Base-by-base conservation (phyloP, 805 yeast species). In the Yarrowia keelungensis region DNA sequence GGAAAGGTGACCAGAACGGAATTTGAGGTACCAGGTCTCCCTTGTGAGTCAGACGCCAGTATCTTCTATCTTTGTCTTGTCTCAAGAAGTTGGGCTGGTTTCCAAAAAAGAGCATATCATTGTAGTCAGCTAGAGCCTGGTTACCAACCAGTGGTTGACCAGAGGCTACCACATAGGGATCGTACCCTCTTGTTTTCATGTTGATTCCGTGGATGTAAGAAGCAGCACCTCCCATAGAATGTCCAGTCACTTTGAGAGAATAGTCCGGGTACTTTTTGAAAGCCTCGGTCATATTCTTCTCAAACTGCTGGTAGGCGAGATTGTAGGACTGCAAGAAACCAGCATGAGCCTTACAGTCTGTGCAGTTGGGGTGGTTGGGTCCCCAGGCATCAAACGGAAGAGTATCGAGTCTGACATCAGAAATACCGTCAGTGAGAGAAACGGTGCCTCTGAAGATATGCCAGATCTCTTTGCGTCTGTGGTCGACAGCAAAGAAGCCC, bases 201-300 rank as follows among this genome's bases (percentile, higher is more conserved):
- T 38, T 53, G 43, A 53, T 53, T 16, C 58, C 58, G 8, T 53
- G 58, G 11, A 53, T 19, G 16, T 12, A 53, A 12, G 58, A 16
- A 8, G 58, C 58, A 1, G 58, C 58, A 16, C 58, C 58, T 53
- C 58, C 58, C 58, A 53, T 53, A 3, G 58, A 53, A 10, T 53
- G 58, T 36, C 58, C 58, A 2, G 58, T 53, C 16, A 53, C 58
- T 14, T 53, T 53, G 58, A 53, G 58, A 38, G 58, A 36, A 32
- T 53, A 53, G 16, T 53, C 58, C 2, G 58, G 58, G 32, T 53
- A 53, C 58, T 53, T 53, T 38, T 53, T 16, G 8, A 53, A 53
- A 2, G 58, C 22, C 8, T 36, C 58, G 3, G 58, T 53, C 58
- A 53, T 53, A 16, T 53, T 53, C 16, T 53, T 36, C 14, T 53